These are phyloP conservation scores for Rhynchosporium secalis DNA, from an alignment of 2,329 filamentous ascomycete species.

Conservation along the genomic window DNA sequence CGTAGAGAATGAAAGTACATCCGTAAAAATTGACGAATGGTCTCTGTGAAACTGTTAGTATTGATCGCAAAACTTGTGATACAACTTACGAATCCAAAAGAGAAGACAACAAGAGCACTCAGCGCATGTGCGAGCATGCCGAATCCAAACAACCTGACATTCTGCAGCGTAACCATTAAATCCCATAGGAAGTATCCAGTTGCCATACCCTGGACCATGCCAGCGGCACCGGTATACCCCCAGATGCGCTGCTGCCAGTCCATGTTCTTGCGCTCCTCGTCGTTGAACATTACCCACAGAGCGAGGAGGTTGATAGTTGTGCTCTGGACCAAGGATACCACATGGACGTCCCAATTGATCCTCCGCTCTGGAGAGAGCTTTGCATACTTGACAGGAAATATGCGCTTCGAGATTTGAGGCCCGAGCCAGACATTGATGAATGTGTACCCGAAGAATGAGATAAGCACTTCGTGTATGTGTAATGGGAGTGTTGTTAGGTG, in stretches of 20 bases:
- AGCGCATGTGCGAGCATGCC: conserved; percentile 71
- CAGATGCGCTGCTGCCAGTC: conserved; percentile 68
- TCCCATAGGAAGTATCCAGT: conserved; percentile 87
- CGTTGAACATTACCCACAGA: conserved; percentile 69
- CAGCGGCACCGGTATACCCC: conserved; percentile 72
- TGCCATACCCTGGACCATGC: conserved; percentile 74
- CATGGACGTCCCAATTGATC: conserved; percentile 83
- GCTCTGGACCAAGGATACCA: conserved; percentile 80
- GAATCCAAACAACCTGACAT: conserved; percentile 64
- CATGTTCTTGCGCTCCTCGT: conserved; percentile 68
- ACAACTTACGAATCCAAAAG: conserved; percentile 72
- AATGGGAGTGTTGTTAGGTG: conserved; percentile 66
- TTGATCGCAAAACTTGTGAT: conserved; percentile 15
- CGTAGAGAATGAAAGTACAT: conserved; percentile 80
- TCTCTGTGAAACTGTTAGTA: conserved; percentile 52
- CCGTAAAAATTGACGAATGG: conserved; percentile 85
- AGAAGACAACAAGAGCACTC: conserved; percentile 72
- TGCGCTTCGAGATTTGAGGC: conserved; percentile 60
- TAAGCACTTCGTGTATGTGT: conserved; percentile 75
- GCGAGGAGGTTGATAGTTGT: conserved; percentile 69
- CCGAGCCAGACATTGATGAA: conserved; percentile 66
- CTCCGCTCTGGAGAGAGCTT: conserved; percentile 60
- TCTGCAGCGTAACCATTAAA: conserved; percentile 64
- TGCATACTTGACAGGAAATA: conserved; percentile 65
- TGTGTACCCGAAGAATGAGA: conserved; percentile 68